Evolutionary conservation across 2,329 filamentous ascomycete genomes (phyloP).

Genomic region (Botrytis hyacinthi): DNA sequence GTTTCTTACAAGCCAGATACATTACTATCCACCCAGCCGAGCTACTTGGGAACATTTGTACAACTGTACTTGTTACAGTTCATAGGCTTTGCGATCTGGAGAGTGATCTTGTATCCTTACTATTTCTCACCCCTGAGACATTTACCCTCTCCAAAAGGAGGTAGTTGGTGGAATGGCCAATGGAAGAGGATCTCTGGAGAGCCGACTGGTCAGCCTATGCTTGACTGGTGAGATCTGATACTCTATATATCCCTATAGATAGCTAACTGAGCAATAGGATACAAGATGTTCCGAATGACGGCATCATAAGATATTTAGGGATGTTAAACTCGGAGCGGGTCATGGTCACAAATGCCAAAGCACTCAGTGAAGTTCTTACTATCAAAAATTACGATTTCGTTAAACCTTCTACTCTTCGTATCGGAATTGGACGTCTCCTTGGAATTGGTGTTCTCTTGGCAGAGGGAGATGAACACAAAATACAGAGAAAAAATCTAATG

Average conservation of each 20-base stretch:
- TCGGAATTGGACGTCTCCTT: slow-evolving; percentile 60
- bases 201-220: slow-evolving; percentile 42
- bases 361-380: slow-evolving; percentile 67
- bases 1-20: slow-evolving; percentile 30
- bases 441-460: slow-evolving; percentile 73
- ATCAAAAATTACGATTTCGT: slow-evolving; percentile 68
- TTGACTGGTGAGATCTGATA: slow-evolving; percentile 37
- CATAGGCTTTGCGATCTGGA: slow-evolving; percentile 42
- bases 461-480: slow-evolving; percentile 88
- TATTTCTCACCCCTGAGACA: slow-evolving; percentile 57
- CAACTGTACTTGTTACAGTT: slow-evolving; percentile 43
- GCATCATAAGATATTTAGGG: slow-evolving; percentile 64
- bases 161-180: slow-evolving; percentile 48
- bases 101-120: slow-evolving; percentile 54
- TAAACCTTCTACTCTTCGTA: slow-evolving; percentile 57
- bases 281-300: slow-evolving; percentile 61
- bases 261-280: slow-evolving; percentile 45
- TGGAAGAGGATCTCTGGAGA: slow-evolving; percentile 40
- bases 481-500: slow-evolving; percentile 73
- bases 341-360: slow-evolving; percentile 60
- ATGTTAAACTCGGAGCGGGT: slow-evolving; percentile 62
- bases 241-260: not conserved
- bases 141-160: slow-evolving; percentile 50
- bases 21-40: slow-evolving; percentile 31
- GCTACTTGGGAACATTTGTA: slow-evolving; percentile 42